A percentile compares a stretch with the other conserved stretches of the same genome.
These are phyloP conservation scores for Lachancea quebecensis DNA, from an alignment of 805 yeast genomes.

Conservation along the genomic window DNA sequence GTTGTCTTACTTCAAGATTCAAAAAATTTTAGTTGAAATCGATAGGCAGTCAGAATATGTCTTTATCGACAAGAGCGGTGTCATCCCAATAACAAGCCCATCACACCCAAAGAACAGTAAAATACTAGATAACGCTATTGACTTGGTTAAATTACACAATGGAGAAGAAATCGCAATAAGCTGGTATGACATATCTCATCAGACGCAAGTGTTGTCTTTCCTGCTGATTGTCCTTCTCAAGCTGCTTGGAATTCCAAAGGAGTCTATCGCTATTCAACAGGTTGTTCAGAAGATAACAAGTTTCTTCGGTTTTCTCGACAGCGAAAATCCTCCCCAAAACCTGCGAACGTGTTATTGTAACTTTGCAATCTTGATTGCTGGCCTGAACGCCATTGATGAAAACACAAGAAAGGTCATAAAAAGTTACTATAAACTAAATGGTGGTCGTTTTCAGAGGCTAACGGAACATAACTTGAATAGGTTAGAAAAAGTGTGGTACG, in stretches of 20 bases:
- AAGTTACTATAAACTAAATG: conserved; percentile 27
- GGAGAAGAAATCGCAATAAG: conserved; percentile 30
- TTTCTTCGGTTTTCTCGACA: conserved; percentile 29
- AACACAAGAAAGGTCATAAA: conserved; percentile 28
- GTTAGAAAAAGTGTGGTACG: conserved; percentile 32
- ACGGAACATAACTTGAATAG: conserved; percentile 31
- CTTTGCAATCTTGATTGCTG: conserved; percentile 32
- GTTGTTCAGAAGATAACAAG: conserved; percentile 29
- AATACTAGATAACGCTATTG: conserved; percentile 31
- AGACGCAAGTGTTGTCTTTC: conserved; percentile 32
- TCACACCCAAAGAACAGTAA: conserved; percentile 31
- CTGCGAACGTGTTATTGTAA: conserved; percentile 32
- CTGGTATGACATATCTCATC: conserved; percentile 35
- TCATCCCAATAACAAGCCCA: conserved; percentile 27
- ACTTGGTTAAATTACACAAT: conserved; percentile 22
- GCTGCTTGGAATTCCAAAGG: conserved; percentile 29
- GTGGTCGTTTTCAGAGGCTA: conserved; percentile 27
- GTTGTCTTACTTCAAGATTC: conserved; percentile 28
- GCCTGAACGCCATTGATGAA: conserved; percentile 32
- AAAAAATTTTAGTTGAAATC: conserved; percentile 30
- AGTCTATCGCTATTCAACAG: conserved; percentile 29
- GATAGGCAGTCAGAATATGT: conserved; percentile 31
- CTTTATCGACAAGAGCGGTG: conserved; percentile 31
- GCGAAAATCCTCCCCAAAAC: conserved; percentile 32
- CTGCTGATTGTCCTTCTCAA: conserved; percentile 28